Evolutionary conservation across 2,329 filamentous ascomycete species (phyloP), one percentile per base, ranked within the genome.

Genomic region (Fusarium phyllophilum): DNA sequence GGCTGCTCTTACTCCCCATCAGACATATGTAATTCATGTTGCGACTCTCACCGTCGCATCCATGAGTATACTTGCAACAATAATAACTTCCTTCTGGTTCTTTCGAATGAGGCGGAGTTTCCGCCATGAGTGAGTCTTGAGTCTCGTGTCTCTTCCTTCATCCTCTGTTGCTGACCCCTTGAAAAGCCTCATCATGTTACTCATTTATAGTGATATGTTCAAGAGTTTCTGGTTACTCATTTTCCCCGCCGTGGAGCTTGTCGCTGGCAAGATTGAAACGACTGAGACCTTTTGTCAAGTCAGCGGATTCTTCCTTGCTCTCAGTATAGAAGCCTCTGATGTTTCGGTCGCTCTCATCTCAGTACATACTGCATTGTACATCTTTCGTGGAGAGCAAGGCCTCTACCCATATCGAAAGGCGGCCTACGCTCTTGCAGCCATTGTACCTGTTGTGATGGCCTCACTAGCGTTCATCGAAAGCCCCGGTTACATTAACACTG

Each of bases 301-400:
- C 48, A 90, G 87, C 74, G 93, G 92, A 2, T 94, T 93, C 82
- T 87, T 93, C 68, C 85, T 94, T 38, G 84, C 90, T 9, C 81
- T 90, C 56, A 89, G 90, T n/a, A 89, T 92, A 65, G 91, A 93
- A 79, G 89, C 90, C 36, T 90, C 90, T 84, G 93, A 96, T 77
- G 86, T 92, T 62, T 89, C 92, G 15, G 90, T 94, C 22, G 85
- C 94, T 20, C 86, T 94, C 65, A 94, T 96, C 76, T 91, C 93
- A 24, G 78, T 94, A 14, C 93, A 96, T 79, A 92, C 91, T 56
- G 89, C 89, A 6, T 82, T 94, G 17, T 93, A 92, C 80, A 91
- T 96, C 59, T 91, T 94, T 74, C 86, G 88, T 29, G 82, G 83
- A 20, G 86, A 89, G 5, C 89, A 90, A 51, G 93, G 93, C 0